These are phyloP conservation scores for Fusarium lyarnte DNA, from an alignment of 2,329 filamentous ascomycete genomes.

Conservation along the genomic window DNA sequence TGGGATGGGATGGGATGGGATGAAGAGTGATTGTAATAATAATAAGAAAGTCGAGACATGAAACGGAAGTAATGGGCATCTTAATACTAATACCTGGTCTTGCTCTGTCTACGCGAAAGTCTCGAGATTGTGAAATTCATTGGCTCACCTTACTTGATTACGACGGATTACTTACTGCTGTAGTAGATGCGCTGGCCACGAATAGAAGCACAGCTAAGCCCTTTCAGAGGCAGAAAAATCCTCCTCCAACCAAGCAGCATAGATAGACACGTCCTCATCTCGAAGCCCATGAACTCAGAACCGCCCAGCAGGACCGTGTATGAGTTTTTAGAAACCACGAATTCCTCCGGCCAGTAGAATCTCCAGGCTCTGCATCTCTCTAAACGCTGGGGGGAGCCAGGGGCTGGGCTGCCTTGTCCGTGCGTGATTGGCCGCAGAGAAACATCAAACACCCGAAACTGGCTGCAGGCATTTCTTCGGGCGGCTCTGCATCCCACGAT, in stretches of 20 bases:
- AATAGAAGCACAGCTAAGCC: constrained; percentile 28
- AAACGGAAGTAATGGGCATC: constrained; percentile 30
- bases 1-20: constrained; percentile 16
- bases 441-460: constrained; percentile 30
- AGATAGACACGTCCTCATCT: not conserved
- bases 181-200: constrained; percentile 13
- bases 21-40: constrained; percentile 16
- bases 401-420: not conserved
- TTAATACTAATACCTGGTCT: constrained; percentile 13
- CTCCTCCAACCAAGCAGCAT: constrained; percentile 28
- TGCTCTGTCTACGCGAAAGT: constrained; percentile 11
- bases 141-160: constrained; percentile 9
- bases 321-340: constrained; percentile 20
- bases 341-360: constrained; percentile 2
- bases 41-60: constrained; percentile 13
- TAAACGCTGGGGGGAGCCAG: constrained; percentile 19
- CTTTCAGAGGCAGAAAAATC: not conserved
- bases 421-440: constrained; percentile 7
- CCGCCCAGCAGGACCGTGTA: constrained; percentile 1
- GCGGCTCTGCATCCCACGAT: constrained; percentile 22
- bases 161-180: not conserved
- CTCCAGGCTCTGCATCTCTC: constrained; percentile 9
- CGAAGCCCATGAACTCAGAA: not conserved
- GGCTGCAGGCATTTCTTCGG: constrained; percentile 5
- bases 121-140: constrained; percentile 12